Conservation (phyloP, 2,329 filamentous ascomycete genomes). For the Ascochyta clinopodiicola region DNA sequence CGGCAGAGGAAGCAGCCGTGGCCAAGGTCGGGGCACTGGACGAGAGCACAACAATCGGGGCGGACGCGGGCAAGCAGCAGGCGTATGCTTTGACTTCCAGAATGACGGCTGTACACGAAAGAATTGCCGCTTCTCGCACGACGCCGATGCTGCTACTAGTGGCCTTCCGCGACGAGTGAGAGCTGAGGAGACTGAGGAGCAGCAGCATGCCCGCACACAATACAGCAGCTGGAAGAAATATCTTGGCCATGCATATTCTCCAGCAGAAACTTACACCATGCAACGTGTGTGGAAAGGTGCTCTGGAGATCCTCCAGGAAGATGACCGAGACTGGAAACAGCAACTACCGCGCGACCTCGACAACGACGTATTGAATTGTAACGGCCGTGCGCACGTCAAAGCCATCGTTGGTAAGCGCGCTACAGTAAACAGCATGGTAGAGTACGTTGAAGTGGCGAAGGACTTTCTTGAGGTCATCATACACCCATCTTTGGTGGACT, state of each 20-base stretch:
- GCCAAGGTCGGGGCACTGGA: not conserved
- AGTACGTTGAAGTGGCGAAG: constrained; percentile 6
- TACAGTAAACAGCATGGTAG: not conserved
- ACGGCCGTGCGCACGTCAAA: constrained; percentile 38
- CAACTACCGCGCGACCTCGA: constrained; percentile 42
- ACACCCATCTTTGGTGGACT: constrained; percentile 43
- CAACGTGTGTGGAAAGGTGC: constrained; percentile 38
- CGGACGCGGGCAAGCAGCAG: not conserved
- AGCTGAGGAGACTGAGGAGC: constrained; percentile 27
- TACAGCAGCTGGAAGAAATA: constrained; percentile 40
- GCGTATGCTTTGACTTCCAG: not conserved
- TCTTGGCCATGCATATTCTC: constrained; percentile 24
- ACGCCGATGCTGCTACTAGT: not conserved
- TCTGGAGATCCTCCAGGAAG: constrained; percentile 33
- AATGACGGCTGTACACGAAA: constrained; percentile 3
- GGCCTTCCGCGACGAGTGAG: not conserved
- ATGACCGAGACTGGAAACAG: constrained; percentile 42
- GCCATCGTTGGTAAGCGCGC: constrained; percentile 15
- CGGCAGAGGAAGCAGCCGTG: not conserved
- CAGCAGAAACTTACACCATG: constrained; percentile 26
- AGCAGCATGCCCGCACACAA: constrained; percentile 27
- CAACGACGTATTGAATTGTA: constrained; percentile 30
- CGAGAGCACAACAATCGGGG: not conserved
- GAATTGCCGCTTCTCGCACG: constrained; percentile 1
- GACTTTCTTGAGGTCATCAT: constrained; percentile 40